These are phyloP conservation scores for Talaromyces pinophilus DNA, from an alignment of 2,329 filamentous ascomycete genomes.

Conservation along the genomic window DNA sequence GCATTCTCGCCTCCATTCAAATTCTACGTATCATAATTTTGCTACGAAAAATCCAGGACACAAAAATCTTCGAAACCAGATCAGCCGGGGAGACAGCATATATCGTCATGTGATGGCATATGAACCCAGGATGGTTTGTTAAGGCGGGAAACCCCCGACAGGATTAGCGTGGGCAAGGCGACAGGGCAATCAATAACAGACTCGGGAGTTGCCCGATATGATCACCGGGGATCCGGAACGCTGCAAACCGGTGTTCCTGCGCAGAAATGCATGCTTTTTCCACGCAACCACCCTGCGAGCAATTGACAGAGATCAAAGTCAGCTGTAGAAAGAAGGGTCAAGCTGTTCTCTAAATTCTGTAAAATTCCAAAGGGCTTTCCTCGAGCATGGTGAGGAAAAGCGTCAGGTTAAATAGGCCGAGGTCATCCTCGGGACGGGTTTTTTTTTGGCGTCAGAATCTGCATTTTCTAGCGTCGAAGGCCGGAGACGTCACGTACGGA, in stretches of 20 bases:
- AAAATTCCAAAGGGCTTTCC: not conserved
- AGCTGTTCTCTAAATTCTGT: not conserved
- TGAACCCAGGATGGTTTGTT: not conserved
- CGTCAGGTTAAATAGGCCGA: conserved; percentile 8
- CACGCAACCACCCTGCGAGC: not conserved
- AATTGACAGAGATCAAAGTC: too few relatives aligned
- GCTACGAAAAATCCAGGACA: not conserved
- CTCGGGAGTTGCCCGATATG: conserved; percentile 16
- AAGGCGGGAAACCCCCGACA: conserved; percentile 10
- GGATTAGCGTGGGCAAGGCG: conserved; percentile 1
- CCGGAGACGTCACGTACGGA: not conserved
- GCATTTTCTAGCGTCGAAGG: conserved; percentile 15
- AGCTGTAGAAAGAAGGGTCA: not conserved
- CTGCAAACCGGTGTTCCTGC: not conserved
- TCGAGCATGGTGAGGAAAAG: not conserved
- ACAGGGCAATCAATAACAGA: conserved; percentile 11
- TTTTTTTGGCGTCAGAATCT: not conserved
- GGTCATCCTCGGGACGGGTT: conserved; percentile 8
- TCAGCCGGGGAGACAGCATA: not conserved
- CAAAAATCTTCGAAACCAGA: not conserved
- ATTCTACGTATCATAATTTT: not conserved
- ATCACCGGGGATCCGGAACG: conserved; percentile 14
- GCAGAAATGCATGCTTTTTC: not conserved
- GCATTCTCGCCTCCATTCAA: not conserved
- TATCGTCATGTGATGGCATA: not conserved